Evolutionary conservation across 768 basidiomycete species (phyloP).

Genomic region (Artomyces pyxidatus): DNA sequence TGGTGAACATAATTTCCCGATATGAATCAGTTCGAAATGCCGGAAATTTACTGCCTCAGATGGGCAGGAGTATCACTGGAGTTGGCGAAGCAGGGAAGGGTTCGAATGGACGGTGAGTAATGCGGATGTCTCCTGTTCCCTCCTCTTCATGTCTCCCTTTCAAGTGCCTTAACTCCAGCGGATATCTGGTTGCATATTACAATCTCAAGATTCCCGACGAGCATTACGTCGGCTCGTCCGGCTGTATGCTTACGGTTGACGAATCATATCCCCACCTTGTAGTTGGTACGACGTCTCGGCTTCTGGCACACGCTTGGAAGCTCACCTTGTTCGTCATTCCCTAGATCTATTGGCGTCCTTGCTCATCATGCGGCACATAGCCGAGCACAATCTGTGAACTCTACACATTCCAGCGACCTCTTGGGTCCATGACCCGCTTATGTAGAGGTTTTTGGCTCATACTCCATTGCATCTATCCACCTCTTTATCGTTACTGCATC

Average conservation of each 20-base stretch:
- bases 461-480: too few relatives aligned
- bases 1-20: background rate
- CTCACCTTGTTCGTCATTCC: background rate
- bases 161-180: slow-evolving; percentile 48
- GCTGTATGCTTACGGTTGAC: slow-evolving; percentile 55
- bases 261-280: slow-evolving; percentile 50
- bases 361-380: slow-evolving; percentile 59
- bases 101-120: slow-evolving; percentile 60
- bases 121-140: too few relatives aligned
- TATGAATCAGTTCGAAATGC: slow-evolving; percentile 32
- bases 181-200: slow-evolving; percentile 53
- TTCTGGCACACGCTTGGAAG: background rate
- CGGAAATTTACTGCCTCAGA: slow-evolving; percentile 54
- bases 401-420: too few relatives aligned
- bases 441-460: too few relatives aligned
- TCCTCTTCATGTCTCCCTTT: too few relatives aligned
- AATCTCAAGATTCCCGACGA: slow-evolving; percentile 47
- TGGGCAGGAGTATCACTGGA: slow-evolving; percentile 56
- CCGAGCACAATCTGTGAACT: slow-evolving; percentile 32
- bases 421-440: too few relatives aligned
- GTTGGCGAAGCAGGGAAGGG: slow-evolving; percentile 34
- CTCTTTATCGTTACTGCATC: too few relatives aligned
- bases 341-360: slow-evolving; percentile 54
- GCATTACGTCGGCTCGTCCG: slow-evolving; percentile 46
- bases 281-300: slow-evolving; percentile 38